Evolutionary conservation across 306 rosid genomes (phyloP), one percentile per base, ranked within the genome.

Genomic region (Corylus avellana): DNA sequence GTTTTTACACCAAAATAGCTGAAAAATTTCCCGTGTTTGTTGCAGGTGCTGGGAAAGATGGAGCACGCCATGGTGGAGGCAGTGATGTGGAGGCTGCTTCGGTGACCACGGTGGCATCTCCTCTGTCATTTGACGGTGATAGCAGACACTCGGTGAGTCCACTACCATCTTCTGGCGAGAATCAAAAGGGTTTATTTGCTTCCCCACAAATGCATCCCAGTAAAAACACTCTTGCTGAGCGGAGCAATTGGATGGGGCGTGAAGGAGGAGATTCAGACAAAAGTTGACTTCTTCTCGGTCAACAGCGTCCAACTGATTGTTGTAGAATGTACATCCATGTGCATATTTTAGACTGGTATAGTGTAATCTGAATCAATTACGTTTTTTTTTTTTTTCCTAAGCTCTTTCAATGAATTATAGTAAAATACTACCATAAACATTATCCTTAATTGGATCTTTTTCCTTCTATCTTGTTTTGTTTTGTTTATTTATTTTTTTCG

Each of bases 171-270:
- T 61, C 82, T 7, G 79, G 68, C 17, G 84, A 86, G 75, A 63
- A 74, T 84, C 93, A 80, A 29, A 91, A 73, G 79, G 86, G 84
- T 79, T 78, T 84, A 20, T 88, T 86, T 75, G 49, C 79, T 73
- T 79, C 91, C 75, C 93, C 91, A n/a, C 94, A 83, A 42, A 80
- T 87, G 79, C 90, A 91, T 57, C 94, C 83, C 37, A 82, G 92
- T 84, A 89, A 78, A 22, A 63, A 76, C 57, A 61, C 53, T 10
- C 53, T 59, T 59, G 37, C 35, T 9, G 37, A 59, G 32, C 66
- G 66, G 35, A 22, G 66, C 66, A 59, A 25, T 11, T 59, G 12
- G 37, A 13, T 12, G 12, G 66, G 66, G 12, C 66, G 8, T 4
- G 66, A 59, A 59, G 84, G 76, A 64, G 89, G 81, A 75, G 84